Base-by-base conservation (phyloP, 2,329 filamentous ascomycete genomes). In the Tympanopsis confertula region DNA sequence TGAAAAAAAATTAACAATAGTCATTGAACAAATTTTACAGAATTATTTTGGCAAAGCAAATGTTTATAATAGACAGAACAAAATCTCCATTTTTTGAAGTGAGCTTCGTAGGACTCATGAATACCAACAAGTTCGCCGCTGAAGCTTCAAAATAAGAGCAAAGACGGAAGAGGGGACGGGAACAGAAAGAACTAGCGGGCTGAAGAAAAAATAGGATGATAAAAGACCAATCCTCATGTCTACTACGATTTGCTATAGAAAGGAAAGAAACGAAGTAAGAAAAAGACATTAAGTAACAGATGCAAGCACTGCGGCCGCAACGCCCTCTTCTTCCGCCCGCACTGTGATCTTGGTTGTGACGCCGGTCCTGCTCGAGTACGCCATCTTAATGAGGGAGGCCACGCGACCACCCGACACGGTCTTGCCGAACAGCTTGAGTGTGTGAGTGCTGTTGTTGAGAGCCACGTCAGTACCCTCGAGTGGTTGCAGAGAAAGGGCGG, bases 301-400 rank as follows among this genome's bases (percentile, higher is more conserved):
- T 47, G 78, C 84, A 56, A 95, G 74, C 42, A 96, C 77, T 58
- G 93, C 68, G 42, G 78, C 72, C 43, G 91, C 87, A 53, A 98
- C 78, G 39, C 86, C 86, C 55, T 91, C 86, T 62, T 98, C 91
- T 59, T 98, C 91, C 57, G 83, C 84, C 55, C 91, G 75, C 43
- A 89, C 85, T 38, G 82, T 84, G 50, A 98, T 86, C 74, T 96
- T 96, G 53, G 89, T 93, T 41, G 91, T 95, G 19, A 96, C 87
- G 38, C 91, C 91, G 36, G 81, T 82, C 71, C 93, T 94, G 51
- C 83, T 78, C 43, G 86, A 93, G 63, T 78, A 95, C 1, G 88
- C 91, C 88, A 98, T 94, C 61, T 87, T 77, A 45, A 96, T 78
- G 46, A 77, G 80, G 42, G 83, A 84, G 39, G 88, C 86, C 13